Evolutionary conservation across 2,329 filamentous ascomycete genomes (phyloP).

Genomic region (Fusarium pilosicola): DNA sequence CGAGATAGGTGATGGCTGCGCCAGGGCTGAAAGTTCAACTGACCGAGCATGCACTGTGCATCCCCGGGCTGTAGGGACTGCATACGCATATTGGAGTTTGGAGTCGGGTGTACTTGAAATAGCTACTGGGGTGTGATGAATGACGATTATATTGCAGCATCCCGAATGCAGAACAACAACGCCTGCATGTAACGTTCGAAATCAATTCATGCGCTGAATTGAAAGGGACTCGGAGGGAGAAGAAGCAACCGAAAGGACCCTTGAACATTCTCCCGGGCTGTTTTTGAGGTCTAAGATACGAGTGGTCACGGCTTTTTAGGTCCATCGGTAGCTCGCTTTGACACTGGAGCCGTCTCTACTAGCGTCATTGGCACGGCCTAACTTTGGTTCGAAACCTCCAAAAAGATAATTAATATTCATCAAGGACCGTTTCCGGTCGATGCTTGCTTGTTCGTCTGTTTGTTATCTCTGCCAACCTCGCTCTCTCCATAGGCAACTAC

Average conservation of each 20-base stretch:
- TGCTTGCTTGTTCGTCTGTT: not conserved
- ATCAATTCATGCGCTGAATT: constrained; percentile 1
- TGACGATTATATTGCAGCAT: constrained; percentile 30
- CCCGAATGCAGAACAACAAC: constrained; percentile 28
- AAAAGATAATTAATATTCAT: constrained; percentile 5
- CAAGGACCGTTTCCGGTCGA: constrained; percentile 31
- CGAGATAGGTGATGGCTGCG: constrained; percentile 20
- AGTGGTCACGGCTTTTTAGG: constrained; percentile 27
- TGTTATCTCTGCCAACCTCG: constrained; percentile 5
- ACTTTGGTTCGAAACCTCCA: constrained; percentile 18
- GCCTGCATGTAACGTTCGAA: constrained; percentile 22
- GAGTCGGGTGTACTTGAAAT: constrained; percentile 18
- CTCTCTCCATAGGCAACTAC: not conserved
- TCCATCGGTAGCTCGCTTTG: constrained; percentile 31
- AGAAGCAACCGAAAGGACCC: not conserved
- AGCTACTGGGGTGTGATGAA: constrained; percentile 21
- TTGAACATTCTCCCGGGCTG: constrained; percentile 21
- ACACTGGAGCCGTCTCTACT: constrained; percentile 13
- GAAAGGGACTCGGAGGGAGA: not conserved
- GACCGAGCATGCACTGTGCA: constrained; percentile 27
- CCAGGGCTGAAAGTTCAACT: constrained; percentile 19
- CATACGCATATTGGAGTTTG: not conserved
- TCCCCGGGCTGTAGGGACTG: constrained; percentile 14
- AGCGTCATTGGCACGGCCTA: constrained; percentile 15
- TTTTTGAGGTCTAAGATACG: constrained; percentile 31